Evolutionary conservation across 2,329 filamentous ascomycete species (phyloP).

Genomic region (Cordyceps farinosa): DNA sequence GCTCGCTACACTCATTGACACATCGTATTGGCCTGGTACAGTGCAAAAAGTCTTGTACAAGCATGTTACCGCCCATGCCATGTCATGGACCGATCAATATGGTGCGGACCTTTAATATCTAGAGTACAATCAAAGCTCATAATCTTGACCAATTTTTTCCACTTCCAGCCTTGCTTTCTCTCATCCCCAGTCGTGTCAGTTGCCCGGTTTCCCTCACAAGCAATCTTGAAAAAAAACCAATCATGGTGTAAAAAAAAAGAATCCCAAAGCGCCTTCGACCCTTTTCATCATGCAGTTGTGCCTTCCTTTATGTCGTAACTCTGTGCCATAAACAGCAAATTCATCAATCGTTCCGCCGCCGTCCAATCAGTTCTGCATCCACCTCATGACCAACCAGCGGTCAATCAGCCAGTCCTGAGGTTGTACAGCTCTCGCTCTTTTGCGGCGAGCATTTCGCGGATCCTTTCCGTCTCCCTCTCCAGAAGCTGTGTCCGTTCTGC

Average conservation of each 20-base stretch:
- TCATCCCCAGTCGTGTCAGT: neutral
- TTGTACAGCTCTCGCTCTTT: slow-evolving; percentile 65
- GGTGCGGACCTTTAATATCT: slow-evolving; percentile 6
- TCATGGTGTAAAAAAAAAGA: neutral
- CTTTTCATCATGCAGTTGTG: neutral
- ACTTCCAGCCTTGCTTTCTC: neutral
- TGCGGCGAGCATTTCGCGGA: slow-evolving; percentile 67
- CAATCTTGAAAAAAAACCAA: neutral
- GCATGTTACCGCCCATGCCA: neutral
- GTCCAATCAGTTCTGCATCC: neutral
- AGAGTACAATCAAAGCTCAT: neutral
- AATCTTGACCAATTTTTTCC: neutral
- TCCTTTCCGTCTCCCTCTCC: slow-evolving; percentile 69
- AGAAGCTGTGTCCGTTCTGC: slow-evolving; percentile 63
- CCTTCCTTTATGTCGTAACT: neutral
- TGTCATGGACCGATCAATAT: neutral
- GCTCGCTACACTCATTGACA: neutral
- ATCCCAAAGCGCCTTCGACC: slow-evolving; percentile 6
- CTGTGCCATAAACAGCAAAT: neutral
- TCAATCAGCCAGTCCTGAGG: slow-evolving; percentile 1
- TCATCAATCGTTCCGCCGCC: slow-evolving; percentile 11
- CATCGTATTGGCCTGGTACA: neutral
- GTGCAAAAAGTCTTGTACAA: neutral
- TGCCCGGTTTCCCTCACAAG: neutral
- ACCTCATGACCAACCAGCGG: neutral